Conservation (phyloP, 306 rosid species). For the Pyrus communis region DNA sequence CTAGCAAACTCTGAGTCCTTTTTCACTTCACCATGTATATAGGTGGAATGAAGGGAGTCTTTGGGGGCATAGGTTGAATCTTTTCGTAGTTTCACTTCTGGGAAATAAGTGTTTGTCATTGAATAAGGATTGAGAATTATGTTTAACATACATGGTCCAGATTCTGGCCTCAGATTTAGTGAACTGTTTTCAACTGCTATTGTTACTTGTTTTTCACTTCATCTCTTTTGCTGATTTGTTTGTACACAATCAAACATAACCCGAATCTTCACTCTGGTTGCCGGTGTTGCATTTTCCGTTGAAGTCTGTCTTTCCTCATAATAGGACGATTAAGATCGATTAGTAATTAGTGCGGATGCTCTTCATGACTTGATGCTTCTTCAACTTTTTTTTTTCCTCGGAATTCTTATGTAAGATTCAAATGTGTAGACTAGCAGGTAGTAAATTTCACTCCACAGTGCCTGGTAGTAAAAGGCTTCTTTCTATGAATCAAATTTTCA, state of each 20-base stretch:
- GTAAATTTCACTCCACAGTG: background rate
- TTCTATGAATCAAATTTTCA: background rate
- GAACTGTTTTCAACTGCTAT: background rate
- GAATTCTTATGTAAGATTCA: background rate
- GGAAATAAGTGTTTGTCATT: background rate
- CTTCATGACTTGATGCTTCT: background rate
- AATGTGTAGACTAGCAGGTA: background rate
- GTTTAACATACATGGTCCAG: background rate
- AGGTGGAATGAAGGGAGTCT: background rate
- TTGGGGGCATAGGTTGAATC: background rate
- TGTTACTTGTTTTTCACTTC: background rate
- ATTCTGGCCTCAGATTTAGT: background rate
- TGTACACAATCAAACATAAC: background rate
- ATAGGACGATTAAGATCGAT: background rate
- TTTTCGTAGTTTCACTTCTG: background rate
- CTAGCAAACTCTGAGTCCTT: conserved; percentile 52
- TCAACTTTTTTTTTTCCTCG: too few species aligned
- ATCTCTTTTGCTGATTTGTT: background rate
- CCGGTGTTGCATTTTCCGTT: background rate
- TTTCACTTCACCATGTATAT: background rate
- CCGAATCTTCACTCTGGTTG: background rate
- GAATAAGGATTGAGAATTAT: background rate
- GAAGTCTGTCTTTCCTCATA: background rate
- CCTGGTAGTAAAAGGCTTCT: background rate
- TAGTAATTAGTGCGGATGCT: background rate